Base-by-base conservation (phyloP, 371 early-diverging fungal species). In the Polyrhizophydium stewartii region DNA sequence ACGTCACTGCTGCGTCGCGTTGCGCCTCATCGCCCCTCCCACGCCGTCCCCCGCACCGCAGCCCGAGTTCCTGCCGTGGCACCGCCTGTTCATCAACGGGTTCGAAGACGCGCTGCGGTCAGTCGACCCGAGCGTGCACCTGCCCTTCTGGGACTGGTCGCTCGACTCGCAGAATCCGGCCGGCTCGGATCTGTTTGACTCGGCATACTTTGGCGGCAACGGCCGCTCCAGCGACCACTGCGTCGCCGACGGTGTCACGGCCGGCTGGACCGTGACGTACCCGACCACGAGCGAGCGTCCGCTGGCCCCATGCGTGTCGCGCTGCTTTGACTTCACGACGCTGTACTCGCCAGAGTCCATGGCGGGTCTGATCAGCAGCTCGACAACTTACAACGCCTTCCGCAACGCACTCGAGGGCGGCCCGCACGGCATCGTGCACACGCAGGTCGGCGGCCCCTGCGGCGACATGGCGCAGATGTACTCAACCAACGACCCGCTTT, bases 61-160 rank as follows among this genome's bases (percentile, higher is more conserved):
- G 59, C 69, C 71, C 22, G 47, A 27, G 10, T 71, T 82, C 55
- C 69, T 76, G 35, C 77, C 83, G 0, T 77, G 73, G 74, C 83
- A 82, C 50, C 65, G 83, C 22, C 13, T 22, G 41, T 75, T 65
- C 57, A 22, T 78, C 24, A 52, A 33, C 1, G 32, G 61, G 1
- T 73, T 67, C 49, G 80, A 82, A 56, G 22, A 45, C 12, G 62
- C 59, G 27, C 55, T 79, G n/a, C 60, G 68, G 31, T 41, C 55
- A 27, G 68, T 75, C 46, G 73, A 82, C 64, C 65, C 76, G 13
- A 30, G 50, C 22, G 68, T 84, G 27, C 55, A 56, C 7, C 62
- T 83, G 17, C 83, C 86, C 21, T 85, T 76, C 62, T 84, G 84
- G 86, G 75, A 85, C 55, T 83, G 81, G 81, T 25, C 52, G 12